Evolutionary conservation across 805 yeast genomes (phyloP).

Genomic region (Clavispora vitiphila): DNA sequence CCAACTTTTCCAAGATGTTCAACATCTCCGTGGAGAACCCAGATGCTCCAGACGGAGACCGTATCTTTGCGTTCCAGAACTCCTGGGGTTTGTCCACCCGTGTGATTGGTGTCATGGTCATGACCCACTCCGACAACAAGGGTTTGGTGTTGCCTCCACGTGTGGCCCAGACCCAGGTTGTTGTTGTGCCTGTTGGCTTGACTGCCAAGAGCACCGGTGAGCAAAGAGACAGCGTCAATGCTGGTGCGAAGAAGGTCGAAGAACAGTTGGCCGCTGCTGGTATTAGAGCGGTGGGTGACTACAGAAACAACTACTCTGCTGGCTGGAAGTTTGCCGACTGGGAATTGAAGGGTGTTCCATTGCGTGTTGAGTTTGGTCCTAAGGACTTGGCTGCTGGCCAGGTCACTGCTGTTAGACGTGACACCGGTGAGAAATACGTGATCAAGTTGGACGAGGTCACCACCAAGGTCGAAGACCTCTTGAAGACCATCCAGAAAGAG

Average conservation of each 20-base stretch:
- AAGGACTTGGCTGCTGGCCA: constrained; percentile 79
- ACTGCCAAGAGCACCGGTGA: constrained; percentile 81
- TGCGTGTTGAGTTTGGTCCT: constrained; percentile 95
- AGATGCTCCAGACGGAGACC: constrained; percentile 80
- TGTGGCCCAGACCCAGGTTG: constrained; percentile 89
- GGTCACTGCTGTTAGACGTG: constrained; percentile 90
- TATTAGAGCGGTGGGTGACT: constrained; percentile 78
- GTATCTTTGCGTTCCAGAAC: constrained; percentile 88
- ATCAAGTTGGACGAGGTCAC: constrained; percentile 65
- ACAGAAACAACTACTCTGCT: constrained; percentile 91
- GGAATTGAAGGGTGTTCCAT: constrained; percentile 93
- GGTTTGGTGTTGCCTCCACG: constrained; percentile 98
- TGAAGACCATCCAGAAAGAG: constrained; percentile 76
- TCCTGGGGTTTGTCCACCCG: constrained; percentile 99
- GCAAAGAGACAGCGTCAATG: constrained; percentile 61
- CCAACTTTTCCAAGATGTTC: constrained; percentile 98
- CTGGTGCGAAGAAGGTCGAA: constrained; percentile 70
- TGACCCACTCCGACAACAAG: constrained; percentile 98
- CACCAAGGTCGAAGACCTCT: constrained; percentile 61
- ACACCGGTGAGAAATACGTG: constrained; percentile 68
- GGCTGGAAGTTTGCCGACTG: constrained; percentile 99
- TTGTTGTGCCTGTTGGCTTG: constrained; percentile 91
- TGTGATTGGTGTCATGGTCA: constrained; percentile 98
- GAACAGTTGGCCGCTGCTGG: constrained; percentile 51
- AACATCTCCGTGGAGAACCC: constrained; percentile 95